These are phyloP conservation scores for Terana coerulea DNA, from an alignment of 768 basidiomycete species.

Conservation along the genomic window DNA sequence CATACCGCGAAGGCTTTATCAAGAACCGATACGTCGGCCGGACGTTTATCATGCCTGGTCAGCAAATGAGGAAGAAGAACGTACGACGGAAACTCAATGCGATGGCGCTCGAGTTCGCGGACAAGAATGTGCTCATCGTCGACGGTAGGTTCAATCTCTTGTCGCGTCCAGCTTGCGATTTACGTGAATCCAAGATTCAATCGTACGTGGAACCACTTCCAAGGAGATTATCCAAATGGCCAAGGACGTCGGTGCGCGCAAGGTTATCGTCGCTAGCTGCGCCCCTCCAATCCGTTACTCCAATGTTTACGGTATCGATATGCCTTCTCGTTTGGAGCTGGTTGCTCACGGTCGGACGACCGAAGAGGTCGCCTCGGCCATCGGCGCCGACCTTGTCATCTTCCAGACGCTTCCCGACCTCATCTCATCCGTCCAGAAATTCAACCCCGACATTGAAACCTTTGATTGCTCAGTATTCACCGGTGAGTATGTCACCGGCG, in stretches of 20 bases:
- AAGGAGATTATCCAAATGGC: conserved; percentile 99
- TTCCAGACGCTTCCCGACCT: conserved; percentile 93
- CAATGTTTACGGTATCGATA: conserved; percentile 99
- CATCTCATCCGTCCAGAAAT: conserved; percentile 76
- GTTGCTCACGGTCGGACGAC: conserved; percentile 79
- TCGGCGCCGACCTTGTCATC: conserved; percentile 94
- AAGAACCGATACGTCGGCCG: conserved; percentile 98
- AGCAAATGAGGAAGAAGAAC: conserved; percentile 92
- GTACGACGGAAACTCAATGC: conserved; percentile 95
- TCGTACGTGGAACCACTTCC: conserved; percentile 97
- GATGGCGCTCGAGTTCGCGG: conserved; percentile 94
- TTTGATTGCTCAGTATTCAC: conserved; percentile 99
- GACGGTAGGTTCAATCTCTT: conserved; percentile 65
- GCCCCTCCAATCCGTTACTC: conserved; percentile 93
- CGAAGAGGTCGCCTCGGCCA: conserved; percentile 68
- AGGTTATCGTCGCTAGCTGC: conserved; percentile 94
- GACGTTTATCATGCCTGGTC: conserved; percentile 99
- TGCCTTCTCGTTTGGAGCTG: conserved; percentile 93
- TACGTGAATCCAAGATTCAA: conserved; percentile 70
- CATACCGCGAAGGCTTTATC: conserved; percentile 97
- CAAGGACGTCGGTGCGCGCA: conserved; percentile 95
- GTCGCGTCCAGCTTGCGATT: background rate
- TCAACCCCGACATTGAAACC: conserved; percentile 68
- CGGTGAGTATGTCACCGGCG: conserved; percentile 94
- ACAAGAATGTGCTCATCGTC: conserved; percentile 91